A percentile compares a stretch with the other conserved stretches of the same genome.
These are phyloP conservation scores for Coemansia sp. DNA, from an alignment of 371 early-diverging fungal species.

Conservation along the genomic window DNA sequence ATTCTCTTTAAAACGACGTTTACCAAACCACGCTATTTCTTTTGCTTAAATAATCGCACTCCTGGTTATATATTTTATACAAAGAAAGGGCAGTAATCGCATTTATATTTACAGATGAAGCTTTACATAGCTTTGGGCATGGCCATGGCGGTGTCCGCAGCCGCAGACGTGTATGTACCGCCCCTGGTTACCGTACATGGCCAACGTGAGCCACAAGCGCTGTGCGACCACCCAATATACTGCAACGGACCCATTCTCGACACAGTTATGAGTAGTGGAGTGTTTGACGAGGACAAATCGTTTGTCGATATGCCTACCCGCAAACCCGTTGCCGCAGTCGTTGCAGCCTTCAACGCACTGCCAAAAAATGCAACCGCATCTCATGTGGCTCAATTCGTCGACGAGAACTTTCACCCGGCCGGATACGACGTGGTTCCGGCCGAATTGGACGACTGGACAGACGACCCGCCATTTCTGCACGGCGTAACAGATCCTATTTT, in stretches of 20 bases:
- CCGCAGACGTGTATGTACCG: conserved; percentile 1
- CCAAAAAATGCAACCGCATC: conserved; percentile 56
- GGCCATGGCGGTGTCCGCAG: neutral
- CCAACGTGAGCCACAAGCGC: conserved; percentile 14
- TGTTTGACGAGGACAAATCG: conserved; percentile 71
- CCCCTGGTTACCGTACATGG: conserved; percentile 12
- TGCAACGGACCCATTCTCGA: conserved; percentile 63
- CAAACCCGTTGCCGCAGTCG: conserved; percentile 59
- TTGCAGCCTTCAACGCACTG: conserved; percentile 57
- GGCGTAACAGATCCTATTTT: conserved; percentile 57
- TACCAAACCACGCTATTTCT: neutral
- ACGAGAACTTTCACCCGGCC: conserved; percentile 62
- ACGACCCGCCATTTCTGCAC: conserved; percentile 57
- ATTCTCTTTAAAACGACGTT: neutral
- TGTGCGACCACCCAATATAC: conserved; percentile 68
- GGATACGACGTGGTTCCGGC: conserved; percentile 54
- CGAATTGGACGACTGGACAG: conserved; percentile 52
- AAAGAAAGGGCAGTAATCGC: neutral
- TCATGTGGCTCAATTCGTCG: conserved; percentile 59
- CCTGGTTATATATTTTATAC: neutral
- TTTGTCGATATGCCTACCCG: conserved; percentile 65
- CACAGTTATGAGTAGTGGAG: conserved; percentile 58
- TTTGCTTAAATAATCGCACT: neutral
- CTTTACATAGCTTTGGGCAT: neutral
- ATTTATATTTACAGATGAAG: conserved; percentile 8